phyloP scores from a whole-genome alignment of 768 basidiomycete genomes.

The Collybiopsis luxurians region DNA sequence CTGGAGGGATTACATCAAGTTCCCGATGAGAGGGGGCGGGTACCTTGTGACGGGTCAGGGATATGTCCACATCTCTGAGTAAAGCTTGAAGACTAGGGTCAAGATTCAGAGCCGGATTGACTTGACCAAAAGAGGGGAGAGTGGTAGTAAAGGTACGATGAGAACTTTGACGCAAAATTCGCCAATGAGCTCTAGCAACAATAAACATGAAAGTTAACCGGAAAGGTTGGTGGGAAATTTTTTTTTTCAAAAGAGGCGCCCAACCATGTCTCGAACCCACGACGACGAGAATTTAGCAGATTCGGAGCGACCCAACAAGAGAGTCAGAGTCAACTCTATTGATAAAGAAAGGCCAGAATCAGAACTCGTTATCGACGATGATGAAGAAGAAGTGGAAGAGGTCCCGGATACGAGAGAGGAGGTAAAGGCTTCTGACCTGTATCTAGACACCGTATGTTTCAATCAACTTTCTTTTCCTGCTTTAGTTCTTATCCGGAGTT shows the following conservation, averaged over 20 bases:
- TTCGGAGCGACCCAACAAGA: conserved; percentile 17
- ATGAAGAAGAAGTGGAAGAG: conserved; percentile 28
- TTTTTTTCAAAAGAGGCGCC: background rate
- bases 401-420: conserved; percentile 24
- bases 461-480: too few species aligned
- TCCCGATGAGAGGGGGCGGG: conserved; percentile 37
- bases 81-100: conserved; percentile 65
- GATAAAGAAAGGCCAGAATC: background rate
- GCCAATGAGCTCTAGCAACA: background rate
- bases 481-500: background rate
- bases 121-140: conserved; percentile 23
- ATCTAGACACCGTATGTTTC: conserved; percentile 86
- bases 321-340: conserved; percentile 9
- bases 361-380: conserved; percentile 1
- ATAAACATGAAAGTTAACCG: background rate
- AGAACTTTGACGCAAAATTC: background rate
- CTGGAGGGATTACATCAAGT: conserved; percentile 48
- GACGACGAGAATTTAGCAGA: background rate
- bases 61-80: conserved; percentile 66
- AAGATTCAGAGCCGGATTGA: conserved; percentile 60
- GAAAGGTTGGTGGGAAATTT: too few species aligned
- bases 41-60: conserved; percentile 42
- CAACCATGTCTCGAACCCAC: background rate
- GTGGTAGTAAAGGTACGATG: background rate
- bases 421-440: conserved; percentile 74